These are phyloP conservation scores for Rhytidiadelphus loreus DNA, from an alignment of 225 moss, liverwort and hornwort species.

Conservation along the genomic window DNA sequence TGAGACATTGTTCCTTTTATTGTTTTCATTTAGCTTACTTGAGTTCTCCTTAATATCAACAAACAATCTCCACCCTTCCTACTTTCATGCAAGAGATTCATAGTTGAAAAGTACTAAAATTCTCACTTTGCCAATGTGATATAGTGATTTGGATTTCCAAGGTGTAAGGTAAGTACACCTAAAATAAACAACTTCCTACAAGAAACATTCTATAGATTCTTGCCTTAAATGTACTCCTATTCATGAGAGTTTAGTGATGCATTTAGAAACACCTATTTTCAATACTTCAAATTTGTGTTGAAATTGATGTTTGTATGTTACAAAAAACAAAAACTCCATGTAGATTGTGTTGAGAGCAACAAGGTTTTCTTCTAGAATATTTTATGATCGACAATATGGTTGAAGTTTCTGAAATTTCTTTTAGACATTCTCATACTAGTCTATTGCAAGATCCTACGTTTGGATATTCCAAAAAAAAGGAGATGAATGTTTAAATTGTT, in stretches of 20 bases:
- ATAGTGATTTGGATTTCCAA: background rate
- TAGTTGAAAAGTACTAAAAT: fast-evolving
- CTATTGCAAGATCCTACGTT: no score
- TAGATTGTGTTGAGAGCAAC: no score
- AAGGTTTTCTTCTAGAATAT: no score
- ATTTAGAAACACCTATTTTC: background rate
- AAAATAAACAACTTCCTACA: background rate
- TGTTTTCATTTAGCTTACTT: background rate
- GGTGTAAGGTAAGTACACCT: background rate
- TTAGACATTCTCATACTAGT: no score
- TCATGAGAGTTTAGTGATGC: background rate
- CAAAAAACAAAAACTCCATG: no score
- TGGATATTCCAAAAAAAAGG: no score
- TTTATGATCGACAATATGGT: no score
- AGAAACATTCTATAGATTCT: fast-evolving
- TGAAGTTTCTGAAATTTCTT: no score
- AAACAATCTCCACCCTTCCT: background rate
- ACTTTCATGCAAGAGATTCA: fast-evolving
- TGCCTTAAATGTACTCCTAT: background rate
- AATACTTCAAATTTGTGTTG: no score
- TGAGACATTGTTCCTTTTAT: background rate
- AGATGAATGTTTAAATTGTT: no score
- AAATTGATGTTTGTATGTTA: no score
- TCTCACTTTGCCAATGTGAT: fast-evolving
- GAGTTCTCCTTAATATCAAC: background rate